Evolutionary conservation across 169 alveolate species (phyloP), one percentile per base, ranked within the genome.

Genomic region (Condylostoma magnum): DNA sequence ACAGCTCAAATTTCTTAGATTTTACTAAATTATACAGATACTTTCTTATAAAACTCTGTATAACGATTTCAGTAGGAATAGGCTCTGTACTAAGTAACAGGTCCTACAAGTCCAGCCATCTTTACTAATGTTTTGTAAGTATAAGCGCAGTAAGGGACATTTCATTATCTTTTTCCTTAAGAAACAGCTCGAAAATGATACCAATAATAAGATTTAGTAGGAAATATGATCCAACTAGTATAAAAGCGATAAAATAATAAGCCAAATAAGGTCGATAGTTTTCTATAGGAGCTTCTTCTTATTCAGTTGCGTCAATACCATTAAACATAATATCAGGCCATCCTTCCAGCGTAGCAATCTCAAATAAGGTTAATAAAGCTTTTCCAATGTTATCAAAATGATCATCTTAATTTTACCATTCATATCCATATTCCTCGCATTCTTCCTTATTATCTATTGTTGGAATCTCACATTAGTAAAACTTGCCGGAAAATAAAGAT

Each of bases 291-390:
- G 91, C 90, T 28, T 38, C 6, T 6, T 77, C 86, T 8, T 27
- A n/a, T 25, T 55, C 76, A 1, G 18, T 41, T 15, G 77, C 55
- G 69, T 89, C 92, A 2, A 82, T 77, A 18, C 85, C 88, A 18
- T 67, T 54, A 43, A 72, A 80, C 89, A 86, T 77, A 15, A 84
- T 58, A 47, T 80, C 90, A 5, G 91, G 92, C 95, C 95, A 92
- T 6, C 80, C 89, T 72, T 83, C 95, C 30, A 86, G 77, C 3
- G 93, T 83, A 41, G 87, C 56, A 56, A 72, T 76, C 33, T 81
- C 79, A 67, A 86, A 89, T 5, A 91, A 76, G 50, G 94, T 84
- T 2, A 86, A 27, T 80, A 92, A 72, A 10, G 92, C 86, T 6
- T 56, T 57, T 0, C 77, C 69, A 3, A 92, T 80, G 63, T 82